A percentile compares a stretch with the other conserved stretches of the same genome.
Conservation (phyloP, 2,329 filamentous ascomycete genomes). For the Cyphellophora europaea region DNA sequence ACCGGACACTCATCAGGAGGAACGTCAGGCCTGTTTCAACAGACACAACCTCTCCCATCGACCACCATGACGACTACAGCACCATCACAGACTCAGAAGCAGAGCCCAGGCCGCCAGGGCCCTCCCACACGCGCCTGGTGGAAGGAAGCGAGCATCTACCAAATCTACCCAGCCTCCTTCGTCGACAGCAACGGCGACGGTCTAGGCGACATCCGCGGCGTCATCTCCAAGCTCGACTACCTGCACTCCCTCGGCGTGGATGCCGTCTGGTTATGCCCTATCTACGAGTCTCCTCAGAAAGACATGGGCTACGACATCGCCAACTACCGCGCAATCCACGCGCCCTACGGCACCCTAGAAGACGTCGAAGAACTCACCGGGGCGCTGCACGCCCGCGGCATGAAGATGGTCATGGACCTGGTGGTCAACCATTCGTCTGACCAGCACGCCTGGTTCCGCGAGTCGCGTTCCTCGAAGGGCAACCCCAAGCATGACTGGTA, state of each 20-base stretch:
- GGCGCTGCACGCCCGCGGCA: conserved; percentile 48
- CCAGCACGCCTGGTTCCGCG: conserved; percentile 59
- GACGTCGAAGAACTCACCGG: conserved; percentile 52
- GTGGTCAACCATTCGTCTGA: conserved; percentile 67
- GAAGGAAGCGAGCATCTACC: conserved; percentile 53
- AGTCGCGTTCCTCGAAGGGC: conserved; percentile 47
- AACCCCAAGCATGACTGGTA: conserved; percentile 59
- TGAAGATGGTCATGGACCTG: conserved; percentile 61
- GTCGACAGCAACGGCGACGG: conserved; percentile 49
- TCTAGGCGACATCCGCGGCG: conserved; percentile 53
- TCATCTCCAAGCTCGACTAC: conserved; percentile 54
- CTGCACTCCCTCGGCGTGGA: conserved; percentile 53
- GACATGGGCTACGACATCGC: conserved; percentile 66
- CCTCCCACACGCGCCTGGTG: conserved; percentile 36
- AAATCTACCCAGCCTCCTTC: conserved; percentile 55
- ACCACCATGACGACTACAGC: no score
- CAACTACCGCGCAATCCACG: conserved; percentile 54
- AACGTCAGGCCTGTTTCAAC: no score
- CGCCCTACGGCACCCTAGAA: conserved; percentile 51
- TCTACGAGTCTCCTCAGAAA: conserved; percentile 54
- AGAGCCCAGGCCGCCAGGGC: no score
- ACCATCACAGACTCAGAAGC: no score
- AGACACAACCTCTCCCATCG: no score
- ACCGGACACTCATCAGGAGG: no score
- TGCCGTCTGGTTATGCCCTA: conserved; percentile 59